These are phyloP conservation scores for Cutaneotrichosporon cutaneum DNA, from an alignment of 1,284 basidiomycete genomes.

Conservation along the genomic window DNA sequence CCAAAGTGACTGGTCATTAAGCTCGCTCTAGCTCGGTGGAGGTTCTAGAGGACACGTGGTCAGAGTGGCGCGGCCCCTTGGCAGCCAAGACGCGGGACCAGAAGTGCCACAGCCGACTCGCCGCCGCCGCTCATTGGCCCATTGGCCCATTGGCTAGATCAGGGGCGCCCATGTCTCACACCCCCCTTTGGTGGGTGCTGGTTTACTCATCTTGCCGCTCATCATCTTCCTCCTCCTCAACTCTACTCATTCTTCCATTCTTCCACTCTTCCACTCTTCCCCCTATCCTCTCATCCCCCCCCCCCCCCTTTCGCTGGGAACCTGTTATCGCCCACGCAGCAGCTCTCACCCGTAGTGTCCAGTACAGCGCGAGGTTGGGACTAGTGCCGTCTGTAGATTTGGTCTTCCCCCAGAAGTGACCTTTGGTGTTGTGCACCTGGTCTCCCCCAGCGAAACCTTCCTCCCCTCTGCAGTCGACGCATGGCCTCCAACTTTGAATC, in stretches of 20 bases:
- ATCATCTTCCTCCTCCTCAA: neutral
- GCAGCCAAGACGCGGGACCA: neutral
- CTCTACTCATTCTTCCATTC: neutral
- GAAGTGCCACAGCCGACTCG: neutral
- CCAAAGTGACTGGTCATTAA: constrained; percentile 1
- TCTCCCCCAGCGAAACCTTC: neutral
- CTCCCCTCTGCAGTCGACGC: constrained; percentile 2
- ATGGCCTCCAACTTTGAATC: constrained; percentile 13
- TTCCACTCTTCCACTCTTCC: constrained; percentile 1
- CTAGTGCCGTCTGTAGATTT: constrained; percentile 2
- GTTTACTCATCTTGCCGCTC: neutral
- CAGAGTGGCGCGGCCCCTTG: neutral
- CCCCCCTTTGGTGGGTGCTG: too few relatives aligned
- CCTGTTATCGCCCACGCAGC: neutral
- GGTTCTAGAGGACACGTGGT: neutral
- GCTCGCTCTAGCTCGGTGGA: too few relatives aligned
- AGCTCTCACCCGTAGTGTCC: constrained; percentile 7
- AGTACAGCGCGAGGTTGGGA: neutral
- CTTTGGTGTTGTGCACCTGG: neutral
- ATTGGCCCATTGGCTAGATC: neutral
- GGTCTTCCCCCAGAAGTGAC: neutral
- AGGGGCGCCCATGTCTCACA: too few relatives aligned
- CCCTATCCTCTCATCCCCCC: neutral
- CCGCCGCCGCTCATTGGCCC: neutral
- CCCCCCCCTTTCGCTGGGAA: neutral